Base-by-base conservation (phyloP, 768 basidiomycete species). In the Mycena venus region DNA sequence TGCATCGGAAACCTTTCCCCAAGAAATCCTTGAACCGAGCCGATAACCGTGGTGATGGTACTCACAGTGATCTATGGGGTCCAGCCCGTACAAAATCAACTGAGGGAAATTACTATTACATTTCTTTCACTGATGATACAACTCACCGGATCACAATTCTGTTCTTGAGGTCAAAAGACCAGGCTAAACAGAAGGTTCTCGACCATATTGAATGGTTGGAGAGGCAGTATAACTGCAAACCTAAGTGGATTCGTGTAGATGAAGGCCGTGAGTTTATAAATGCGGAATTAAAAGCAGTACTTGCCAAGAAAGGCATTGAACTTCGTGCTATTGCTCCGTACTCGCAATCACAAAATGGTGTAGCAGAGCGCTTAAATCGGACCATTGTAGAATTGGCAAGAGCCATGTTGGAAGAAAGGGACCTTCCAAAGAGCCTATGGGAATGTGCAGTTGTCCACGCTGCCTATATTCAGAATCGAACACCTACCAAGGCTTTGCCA, bases 291-390 rank as follows among this genome's bases (percentile, higher is more conserved):
- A 75, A 71, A 38, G 23, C 55, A 0, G 83, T 79, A 70, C 79
- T 78, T 42, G 63, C 29, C 0, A 11, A 68, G 0, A 72, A 79
- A 1, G 84, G 85, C 0, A 84, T 49, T 49, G 47, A 49, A 49
- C 47, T 49, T 49, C n/a, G 47, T 49, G 47, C 47, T 23, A 12
- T 84, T 7, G 79, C 79, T 4, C 85, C 83, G 1, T 85, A 87
- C 40, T 82, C 83, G 3, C 83, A 83, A 0, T 76, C 81, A 0
- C 84, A 86, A 32, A 88, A 88, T 67, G 82, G 87, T 0, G 75
- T 87, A 0, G 86, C 86, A 0, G 85, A 89, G 42, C 61, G 79
- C 0, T 78, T 80, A 14, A 87, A 87, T 58, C 44, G 76, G 6
- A 86, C 82, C 0, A 40, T 84, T 0, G 34, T 84, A 0, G 79